These are phyloP conservation scores for Suillus sp. DNA, from an alignment of 768 basidiomycete genomes.

Conservation along the genomic window DNA sequence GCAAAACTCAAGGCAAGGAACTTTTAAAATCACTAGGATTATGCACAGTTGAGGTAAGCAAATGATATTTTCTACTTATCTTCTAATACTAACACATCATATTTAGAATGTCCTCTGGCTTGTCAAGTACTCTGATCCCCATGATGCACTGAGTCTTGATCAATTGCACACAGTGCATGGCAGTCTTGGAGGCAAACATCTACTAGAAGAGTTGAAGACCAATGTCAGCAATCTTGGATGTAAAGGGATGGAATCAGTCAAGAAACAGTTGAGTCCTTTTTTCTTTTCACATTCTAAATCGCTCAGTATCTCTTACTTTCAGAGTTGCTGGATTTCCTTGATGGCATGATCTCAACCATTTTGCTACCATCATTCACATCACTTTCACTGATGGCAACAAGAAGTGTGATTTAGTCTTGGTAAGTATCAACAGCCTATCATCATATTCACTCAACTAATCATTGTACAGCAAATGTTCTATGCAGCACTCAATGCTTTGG, in stretches of 20 bases:
- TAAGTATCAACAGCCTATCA: conserved; percentile 13
- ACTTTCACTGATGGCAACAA: conserved; percentile 38
- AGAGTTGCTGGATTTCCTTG: background rate
- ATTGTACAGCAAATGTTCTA: conserved; percentile 7
- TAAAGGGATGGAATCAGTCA: background rate
- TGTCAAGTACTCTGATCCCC: conserved; percentile 1
- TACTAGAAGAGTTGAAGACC: conserved; percentile 4
- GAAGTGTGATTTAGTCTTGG: conserved; percentile 38
- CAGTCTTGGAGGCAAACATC: conserved; percentile 11
- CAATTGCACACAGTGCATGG: conserved; percentile 1
- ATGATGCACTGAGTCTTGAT: conserved; percentile 7
- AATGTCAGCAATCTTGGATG: background rate
- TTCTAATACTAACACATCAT: conserved; percentile 21
- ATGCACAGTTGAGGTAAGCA: conserved; percentile 1
- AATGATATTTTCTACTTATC: conserved; percentile 1
- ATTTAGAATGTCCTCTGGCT: conserved; percentile 9
- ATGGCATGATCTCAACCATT: conserved; percentile 1
- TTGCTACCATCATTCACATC: conserved; percentile 14
- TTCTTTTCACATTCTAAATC: background rate
- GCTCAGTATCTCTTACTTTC: background rate
- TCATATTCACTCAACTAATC: background rate
- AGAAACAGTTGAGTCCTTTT: conserved; percentile 2
- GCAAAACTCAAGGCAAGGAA: conserved; percentile 8
- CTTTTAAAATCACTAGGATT: conserved; percentile 13
- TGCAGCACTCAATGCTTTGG: conserved; percentile 9